Conservation (phyloP, 352 stramenopile genomes). For the Phytophthora meadii region DNA sequence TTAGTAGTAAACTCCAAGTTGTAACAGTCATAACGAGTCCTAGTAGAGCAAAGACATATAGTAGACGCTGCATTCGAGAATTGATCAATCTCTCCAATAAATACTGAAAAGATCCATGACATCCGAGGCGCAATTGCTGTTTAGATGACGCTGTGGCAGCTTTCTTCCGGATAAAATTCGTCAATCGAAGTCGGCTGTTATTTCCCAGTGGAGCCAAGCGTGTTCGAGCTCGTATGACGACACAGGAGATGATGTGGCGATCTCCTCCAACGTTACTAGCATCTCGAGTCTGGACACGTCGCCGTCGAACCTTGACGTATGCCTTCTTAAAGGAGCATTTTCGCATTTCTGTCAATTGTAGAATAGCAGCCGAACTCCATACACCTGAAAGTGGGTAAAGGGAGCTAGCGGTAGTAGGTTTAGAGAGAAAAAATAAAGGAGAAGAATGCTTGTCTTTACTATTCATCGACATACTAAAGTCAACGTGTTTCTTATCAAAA, state of each 20-base stretch:
- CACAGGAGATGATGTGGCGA: conserved; percentile 32
- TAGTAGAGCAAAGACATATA: conserved; percentile 1
- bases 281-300: neutral
- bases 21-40: conserved; percentile 14
- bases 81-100: neutral
- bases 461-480: too few relatives aligned
- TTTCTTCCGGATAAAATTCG: conserved; percentile 5
- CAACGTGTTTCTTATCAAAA: too few relatives aligned
- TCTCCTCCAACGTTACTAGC: conserved; percentile 1
- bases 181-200: conserved; percentile 12
- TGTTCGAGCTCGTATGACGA: conserved; percentile 31
- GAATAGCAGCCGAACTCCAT: neutral
- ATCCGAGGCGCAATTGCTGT: conserved; percentile 18
- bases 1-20: conserved; percentile 10
- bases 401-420: neutral
- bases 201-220: neutral
- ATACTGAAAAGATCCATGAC: conserved; percentile 4
- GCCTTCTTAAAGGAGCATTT: conserved; percentile 30
- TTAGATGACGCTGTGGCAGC: neutral
- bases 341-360: too few relatives aligned
- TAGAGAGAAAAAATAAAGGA: conserved; percentile 42
- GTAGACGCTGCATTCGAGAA: neutral
- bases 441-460: too few relatives aligned
- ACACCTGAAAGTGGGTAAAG: too few relatives aligned
- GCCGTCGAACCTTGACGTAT: conserved; percentile 2